A percentile compares a stretch with the other conserved stretches of the same genome.
These are phyloP conservation scores for Oenanthe sinensis DNA, from an alignment of 129 eudicot species.

Conservation along the genomic window DNA sequence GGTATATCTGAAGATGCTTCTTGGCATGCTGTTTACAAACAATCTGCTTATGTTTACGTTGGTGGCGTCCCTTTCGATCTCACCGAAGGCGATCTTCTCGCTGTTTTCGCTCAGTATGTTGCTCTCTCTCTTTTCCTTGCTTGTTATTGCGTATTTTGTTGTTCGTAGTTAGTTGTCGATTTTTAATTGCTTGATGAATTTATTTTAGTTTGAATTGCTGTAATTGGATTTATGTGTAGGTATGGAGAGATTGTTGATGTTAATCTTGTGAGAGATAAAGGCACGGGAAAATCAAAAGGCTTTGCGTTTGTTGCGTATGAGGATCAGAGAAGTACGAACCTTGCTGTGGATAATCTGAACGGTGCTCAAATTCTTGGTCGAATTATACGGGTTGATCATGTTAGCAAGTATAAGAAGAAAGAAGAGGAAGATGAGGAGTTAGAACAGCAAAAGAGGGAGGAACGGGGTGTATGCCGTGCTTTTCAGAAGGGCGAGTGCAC, in stretches of 20 bases:
- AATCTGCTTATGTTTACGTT: conserved; percentile 81
- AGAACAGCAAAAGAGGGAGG: conserved; percentile 71
- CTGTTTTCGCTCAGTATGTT: conserved; percentile 81
- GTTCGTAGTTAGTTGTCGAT: background rate
- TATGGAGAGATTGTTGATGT: conserved; percentile 94
- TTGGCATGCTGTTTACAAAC: conserved; percentile 90
- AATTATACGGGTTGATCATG: conserved; percentile 86
- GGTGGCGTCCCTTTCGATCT: conserved; percentile 92
- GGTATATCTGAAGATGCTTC: conserved; percentile 94
- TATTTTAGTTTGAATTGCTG: background rate
- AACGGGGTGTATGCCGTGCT: conserved; percentile 91
- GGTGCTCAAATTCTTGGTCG: conserved; percentile 85
- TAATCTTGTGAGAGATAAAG: conserved; percentile 83
- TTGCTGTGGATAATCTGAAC: conserved; percentile 93
- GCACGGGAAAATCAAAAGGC: conserved; percentile 89
- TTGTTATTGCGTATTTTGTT: background rate
- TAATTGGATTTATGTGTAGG: conserved; percentile 23
- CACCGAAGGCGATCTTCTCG: conserved; percentile 92
- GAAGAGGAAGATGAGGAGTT: conserved; percentile 90
- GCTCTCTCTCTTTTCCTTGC: background rate
- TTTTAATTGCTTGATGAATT: background rate
- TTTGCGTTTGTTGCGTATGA: conserved; percentile 94
- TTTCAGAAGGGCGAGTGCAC: conserved; percentile 88
- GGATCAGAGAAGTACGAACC: conserved; percentile 91
- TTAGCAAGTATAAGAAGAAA: conserved; percentile 69